Evolutionary conservation across 2,329 filamentous ascomycete genomes (phyloP).

Genomic region (Cercospora zeae-maydis): DNA sequence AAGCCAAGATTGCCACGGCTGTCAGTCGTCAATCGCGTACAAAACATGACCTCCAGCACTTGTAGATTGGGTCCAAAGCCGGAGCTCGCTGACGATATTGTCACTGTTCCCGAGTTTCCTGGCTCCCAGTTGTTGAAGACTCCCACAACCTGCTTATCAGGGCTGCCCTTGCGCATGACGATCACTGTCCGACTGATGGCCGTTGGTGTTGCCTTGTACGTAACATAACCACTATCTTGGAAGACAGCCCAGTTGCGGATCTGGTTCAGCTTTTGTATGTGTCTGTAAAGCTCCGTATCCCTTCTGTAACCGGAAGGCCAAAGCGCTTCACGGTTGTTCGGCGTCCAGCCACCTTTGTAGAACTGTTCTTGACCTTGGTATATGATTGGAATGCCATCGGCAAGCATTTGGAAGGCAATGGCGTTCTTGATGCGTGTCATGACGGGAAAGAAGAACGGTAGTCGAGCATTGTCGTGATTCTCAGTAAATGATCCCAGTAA

Average conservation of each 20-base stretch:
- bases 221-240: constrained; percentile 38
- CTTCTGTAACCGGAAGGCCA: constrained; percentile 40
- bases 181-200: constrained; percentile 41
- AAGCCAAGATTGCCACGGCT: constrained; percentile 41
- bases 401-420: constrained; percentile 57
- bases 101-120: constrained; percentile 17
- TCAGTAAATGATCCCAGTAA: constrained; percentile 40
- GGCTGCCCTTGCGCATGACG: constrained; percentile 44
- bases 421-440: constrained; percentile 56
- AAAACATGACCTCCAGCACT: constrained; percentile 44
- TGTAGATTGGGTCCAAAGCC: constrained; percentile 27
- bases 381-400: constrained; percentile 59
- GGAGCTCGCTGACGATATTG: constrained; percentile 30
- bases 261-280: constrained; percentile 45
- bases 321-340: constrained; percentile 39
- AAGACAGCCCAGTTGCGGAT: constrained; percentile 47
- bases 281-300: constrained; percentile 40
- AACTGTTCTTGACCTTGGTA: constrained; percentile 64
- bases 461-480: constrained; percentile 38
- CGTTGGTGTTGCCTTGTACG: constrained; percentile 39
- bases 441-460: constrained; percentile 49
- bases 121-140: constrained; percentile 32
- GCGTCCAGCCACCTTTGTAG: constrained; percentile 38
- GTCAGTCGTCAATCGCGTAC: constrained; percentile 44
- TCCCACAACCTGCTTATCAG: constrained; percentile 37